phyloP scores from a whole-genome alignment of 441 rosid genomes.

The Adansonia grandidieri region DNA sequence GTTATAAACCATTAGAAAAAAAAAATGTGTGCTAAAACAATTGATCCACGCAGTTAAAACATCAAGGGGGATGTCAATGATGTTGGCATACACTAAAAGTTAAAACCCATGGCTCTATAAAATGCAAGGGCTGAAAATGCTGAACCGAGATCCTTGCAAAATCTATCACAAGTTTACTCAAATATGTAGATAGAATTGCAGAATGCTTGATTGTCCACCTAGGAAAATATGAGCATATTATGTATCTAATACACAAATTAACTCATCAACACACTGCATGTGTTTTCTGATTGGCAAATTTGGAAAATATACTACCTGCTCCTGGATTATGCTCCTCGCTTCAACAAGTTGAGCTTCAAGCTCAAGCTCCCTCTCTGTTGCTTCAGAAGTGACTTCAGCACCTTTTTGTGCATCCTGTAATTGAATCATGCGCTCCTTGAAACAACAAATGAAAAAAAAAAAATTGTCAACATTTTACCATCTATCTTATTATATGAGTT shows the following conservation, averaged over 20 bases:
- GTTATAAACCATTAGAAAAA: neutral
- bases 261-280: neutral
- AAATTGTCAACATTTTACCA: conserved; percentile 6
- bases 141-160: conserved; percentile 15
- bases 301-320: conserved; percentile 62
- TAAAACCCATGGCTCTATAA: conserved; percentile 8
- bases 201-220: neutral
- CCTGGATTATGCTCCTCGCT: conserved; percentile 97
- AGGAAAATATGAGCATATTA: conserved; percentile 11
- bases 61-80: neutral
- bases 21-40: conserved; percentile 8
- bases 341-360: conserved; percentile 99
- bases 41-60: neutral
- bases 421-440: conserved; percentile 89
- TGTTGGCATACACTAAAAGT: conserved; percentile 17
- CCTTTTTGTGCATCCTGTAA: conserved; percentile 90
- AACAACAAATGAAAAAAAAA: conserved; percentile 21
- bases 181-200: neutral
- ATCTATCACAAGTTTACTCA: conserved; percentile 1
- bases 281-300: neutral
- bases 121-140: neutral
- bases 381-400: conserved; percentile 93
- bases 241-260: neutral
- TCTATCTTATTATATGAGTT: conserved; percentile 8
- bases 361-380: conserved; percentile 97